Conservation (phyloP, 2,329 filamentous ascomycete species). For the Chrysoporthe deuterocubensis region DNA sequence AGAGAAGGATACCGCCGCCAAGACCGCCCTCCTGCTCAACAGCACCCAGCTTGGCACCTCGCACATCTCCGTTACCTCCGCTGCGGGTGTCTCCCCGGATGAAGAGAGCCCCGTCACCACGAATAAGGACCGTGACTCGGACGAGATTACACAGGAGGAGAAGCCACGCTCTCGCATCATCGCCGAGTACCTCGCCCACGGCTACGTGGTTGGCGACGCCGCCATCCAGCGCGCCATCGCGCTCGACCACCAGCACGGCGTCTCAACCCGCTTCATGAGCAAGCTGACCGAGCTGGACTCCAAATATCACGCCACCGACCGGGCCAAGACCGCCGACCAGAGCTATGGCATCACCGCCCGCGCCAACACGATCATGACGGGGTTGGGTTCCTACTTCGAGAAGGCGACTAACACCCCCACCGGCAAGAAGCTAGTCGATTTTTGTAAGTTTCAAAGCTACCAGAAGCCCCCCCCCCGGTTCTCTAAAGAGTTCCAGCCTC, state of each 20-base stretch:
- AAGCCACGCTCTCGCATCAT: slow-evolving; percentile 93
- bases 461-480: not conserved
- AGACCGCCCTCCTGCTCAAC: slow-evolving; percentile 94
- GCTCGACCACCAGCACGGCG: slow-evolving; percentile 87
- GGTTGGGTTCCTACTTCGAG: slow-evolving; percentile 89
- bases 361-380: slow-evolving; percentile 66
- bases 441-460: slow-evolving; percentile 52
- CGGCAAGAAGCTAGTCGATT: slow-evolving; percentile 83
- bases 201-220: slow-evolving; percentile 77
- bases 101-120: slow-evolving; percentile 59
- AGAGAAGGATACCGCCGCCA: slow-evolving; percentile 94
- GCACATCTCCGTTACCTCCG: slow-evolving; percentile 75
- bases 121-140: slow-evolving; percentile 60
- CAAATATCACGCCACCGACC: slow-evolving; percentile 87
- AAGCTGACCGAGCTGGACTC: slow-evolving; percentile 78
- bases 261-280: slow-evolving; percentile 77
- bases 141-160: slow-evolving; percentile 90
- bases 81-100: slow-evolving; percentile 65
- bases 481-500: not conserved
- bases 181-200: slow-evolving; percentile 95
- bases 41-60: slow-evolving; percentile 92
- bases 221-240: slow-evolving; percentile 84
- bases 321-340: slow-evolving; percentile 80
- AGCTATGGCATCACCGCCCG: slow-evolving; percentile 81
- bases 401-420: slow-evolving; percentile 87